Percentiles rank a stretch among this genome's conserved stretches.
Conservation (phyloP, 192 early-diverging fungal species). For the Podila clonocystis region DNA sequence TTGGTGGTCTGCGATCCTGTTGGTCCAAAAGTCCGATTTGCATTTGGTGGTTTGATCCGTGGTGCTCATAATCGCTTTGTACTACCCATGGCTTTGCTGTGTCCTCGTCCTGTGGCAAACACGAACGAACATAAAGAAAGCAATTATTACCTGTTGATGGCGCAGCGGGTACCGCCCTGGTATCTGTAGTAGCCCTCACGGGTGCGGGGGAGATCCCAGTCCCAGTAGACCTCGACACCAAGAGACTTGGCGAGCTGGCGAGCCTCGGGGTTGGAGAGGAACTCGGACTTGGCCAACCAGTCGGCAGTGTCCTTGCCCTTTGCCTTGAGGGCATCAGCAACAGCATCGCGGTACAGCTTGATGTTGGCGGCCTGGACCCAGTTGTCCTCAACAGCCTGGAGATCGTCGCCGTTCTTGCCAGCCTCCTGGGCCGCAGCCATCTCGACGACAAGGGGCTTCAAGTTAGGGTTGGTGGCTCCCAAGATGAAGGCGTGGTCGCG, state of each 20-base stretch:
- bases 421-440: constrained; percentile 85
- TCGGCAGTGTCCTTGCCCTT: constrained; percentile 63
- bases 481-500: constrained; percentile 97
- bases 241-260: constrained; percentile 80
- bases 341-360: constrained; percentile 84
- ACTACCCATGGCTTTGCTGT: no score
- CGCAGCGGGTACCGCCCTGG: constrained; percentile 92
- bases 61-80: no score
- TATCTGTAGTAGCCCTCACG: constrained; percentile 98
- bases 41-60: no score
- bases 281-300: constrained; percentile 59
- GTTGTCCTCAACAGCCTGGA: constrained; percentile 85
- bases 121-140: constrained; percentile 55
- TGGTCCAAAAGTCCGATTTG: no score
- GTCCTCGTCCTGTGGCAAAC: no score
- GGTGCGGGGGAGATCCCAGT: constrained; percentile 90
- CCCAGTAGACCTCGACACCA: constrained; percentile 80
- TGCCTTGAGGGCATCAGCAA: constrained; percentile 77
- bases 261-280: constrained; percentile 85
- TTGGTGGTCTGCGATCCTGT: no score
- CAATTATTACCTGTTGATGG: constrained; percentile 69
- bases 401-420: constrained; percentile 76
- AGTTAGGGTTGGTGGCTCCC: constrained; percentile 86
- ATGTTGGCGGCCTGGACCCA: constrained; percentile 85
- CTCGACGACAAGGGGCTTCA: constrained; percentile 75